A percentile compares a stretch with the other conserved stretches of the same genome.
Conservation (phyloP, 2,329 filamentous ascomycete genomes). For the Microcyclosporella mali region DNA sequence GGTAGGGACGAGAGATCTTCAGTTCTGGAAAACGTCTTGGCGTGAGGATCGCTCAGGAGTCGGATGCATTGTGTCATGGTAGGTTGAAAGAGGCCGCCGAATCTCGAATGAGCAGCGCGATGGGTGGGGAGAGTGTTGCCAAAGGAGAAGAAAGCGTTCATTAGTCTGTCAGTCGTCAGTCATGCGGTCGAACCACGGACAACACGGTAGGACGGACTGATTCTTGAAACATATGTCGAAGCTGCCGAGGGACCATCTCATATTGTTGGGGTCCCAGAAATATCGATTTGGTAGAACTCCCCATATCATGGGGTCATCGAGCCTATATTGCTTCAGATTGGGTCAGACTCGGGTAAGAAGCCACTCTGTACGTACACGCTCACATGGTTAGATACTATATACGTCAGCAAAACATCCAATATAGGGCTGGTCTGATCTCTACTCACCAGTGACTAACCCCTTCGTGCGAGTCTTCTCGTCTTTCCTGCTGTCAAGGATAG, state of each 20-base stretch:
- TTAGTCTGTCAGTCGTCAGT: conserved; percentile 43
- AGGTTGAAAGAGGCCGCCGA: conserved; percentile 84
- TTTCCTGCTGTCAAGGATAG: conserved; percentile 66
- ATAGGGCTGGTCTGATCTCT: neutral
- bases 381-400: conserved; percentile 74
- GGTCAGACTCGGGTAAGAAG: conserved; percentile 2
- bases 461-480: conserved; percentile 60
- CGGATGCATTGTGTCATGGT: conserved; percentile 81
- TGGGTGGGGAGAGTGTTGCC: conserved; percentile 91
- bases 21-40: conserved; percentile 4
- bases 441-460: conserved; percentile 75
- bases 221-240: conserved; percentile 94
- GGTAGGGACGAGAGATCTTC: conserved; percentile 9
- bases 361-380: conserved; percentile 65
- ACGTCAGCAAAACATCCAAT: neutral
- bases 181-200: neutral
- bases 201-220: conserved; percentile 49
- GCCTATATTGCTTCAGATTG: conserved; percentile 44
- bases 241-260: conserved; percentile 84
- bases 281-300: conserved; percentile 74
- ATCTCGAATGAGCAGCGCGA: conserved; percentile 66
- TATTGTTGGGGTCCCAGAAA: conserved; percentile 63
- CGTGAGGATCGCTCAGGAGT: conserved; percentile 57
- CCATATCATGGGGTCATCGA: conserved; percentile 95
- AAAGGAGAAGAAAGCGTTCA: conserved; percentile 74